Evolutionary conservation across 345 rosid species (phyloP).

Genomic region (Brassica nigra): DNA sequence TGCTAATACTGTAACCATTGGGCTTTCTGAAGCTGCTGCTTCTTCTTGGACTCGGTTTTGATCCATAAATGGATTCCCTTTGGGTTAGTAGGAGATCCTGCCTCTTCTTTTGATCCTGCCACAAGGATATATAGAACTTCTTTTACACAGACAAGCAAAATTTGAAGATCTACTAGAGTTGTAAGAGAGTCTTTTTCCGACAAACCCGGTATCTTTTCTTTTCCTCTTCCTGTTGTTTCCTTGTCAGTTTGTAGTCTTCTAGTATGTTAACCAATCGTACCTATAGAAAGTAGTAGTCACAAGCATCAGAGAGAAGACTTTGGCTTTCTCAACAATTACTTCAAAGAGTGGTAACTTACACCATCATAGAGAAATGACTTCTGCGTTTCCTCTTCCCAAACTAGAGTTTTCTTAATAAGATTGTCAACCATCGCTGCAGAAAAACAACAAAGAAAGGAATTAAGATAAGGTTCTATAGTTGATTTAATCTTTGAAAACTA

Average conservation of each 20-base stretch:
- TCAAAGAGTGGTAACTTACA: constrained; percentile 47
- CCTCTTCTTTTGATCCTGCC: constrained; percentile 93
- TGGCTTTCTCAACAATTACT: neutral
- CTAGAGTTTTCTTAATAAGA: constrained; percentile 70
- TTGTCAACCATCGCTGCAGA: constrained; percentile 79
- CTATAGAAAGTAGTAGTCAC: constrained; percentile 43
- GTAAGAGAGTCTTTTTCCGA: neutral
- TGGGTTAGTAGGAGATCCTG: constrained; percentile 84
- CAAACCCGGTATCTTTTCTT: constrained; percentile 83
- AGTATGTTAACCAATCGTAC: constrained; percentile 75
- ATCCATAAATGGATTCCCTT: constrained; percentile 89
- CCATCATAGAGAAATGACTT: constrained; percentile 82
- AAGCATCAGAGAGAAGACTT: constrained; percentile 11
- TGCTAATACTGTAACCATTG: constrained; percentile 62
- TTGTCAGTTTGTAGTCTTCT: constrained; percentile 47
- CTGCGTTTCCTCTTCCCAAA: constrained; percentile 79
- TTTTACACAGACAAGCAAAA: neutral
- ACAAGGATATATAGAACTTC: neutral
- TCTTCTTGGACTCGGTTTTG: constrained; percentile 93
- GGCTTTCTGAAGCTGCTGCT: constrained; percentile 81
- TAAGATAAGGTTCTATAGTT: neutral
- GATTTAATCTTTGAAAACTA: neutral
- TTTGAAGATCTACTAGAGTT: neutral
- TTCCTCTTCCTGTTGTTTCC: constrained; percentile 85
- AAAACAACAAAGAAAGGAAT: neutral